A percentile compares a stretch with the other conserved stretches of the same genome.
These are phyloP conservation scores for Scheffersomyces illinoinensis DNA, from an alignment of 1,139 yeast species.

Conservation along the genomic window DNA sequence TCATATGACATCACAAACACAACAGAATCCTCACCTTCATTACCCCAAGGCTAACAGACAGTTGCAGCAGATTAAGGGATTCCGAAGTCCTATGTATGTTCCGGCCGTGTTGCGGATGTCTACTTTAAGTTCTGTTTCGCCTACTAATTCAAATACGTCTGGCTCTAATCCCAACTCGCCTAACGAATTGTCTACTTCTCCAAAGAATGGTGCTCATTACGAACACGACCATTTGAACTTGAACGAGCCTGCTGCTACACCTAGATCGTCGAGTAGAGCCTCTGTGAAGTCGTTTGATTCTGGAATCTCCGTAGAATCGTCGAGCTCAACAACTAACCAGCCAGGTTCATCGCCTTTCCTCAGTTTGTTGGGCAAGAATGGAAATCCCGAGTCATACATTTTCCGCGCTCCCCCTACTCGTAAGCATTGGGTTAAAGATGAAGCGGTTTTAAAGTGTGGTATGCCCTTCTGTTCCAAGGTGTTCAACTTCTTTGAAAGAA, in stretches of 20 bases:
- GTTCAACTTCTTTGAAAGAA: constrained; percentile 76
- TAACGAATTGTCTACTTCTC: constrained; percentile 1
- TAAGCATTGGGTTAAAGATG: constrained; percentile 81
- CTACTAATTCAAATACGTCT: constrained; percentile 5
- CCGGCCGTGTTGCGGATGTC: constrained; percentile 84
- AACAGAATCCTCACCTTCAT: constrained; percentile 1
- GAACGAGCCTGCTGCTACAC: constrained; percentile 6
- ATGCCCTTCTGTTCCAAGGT: constrained; percentile 55
- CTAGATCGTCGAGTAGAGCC: constrained; percentile 20
- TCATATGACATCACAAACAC: constrained; percentile 2
- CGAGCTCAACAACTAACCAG: constrained; percentile 6
- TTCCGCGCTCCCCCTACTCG: constrained; percentile 55
- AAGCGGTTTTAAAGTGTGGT: constrained; percentile 61
- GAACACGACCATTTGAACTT: constrained; percentile 6
- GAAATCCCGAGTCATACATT: constrained; percentile 11
- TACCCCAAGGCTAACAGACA: constrained; percentile 17
- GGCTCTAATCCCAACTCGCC: constrained; percentile 3
- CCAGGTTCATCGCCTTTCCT: constrained; percentile 7
- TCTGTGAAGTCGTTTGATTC: constrained; percentile 42
- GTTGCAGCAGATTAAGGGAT: constrained; percentile 63
- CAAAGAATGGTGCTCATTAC: neutral
- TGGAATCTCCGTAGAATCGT: constrained; percentile 31
- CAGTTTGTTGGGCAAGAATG: neutral
- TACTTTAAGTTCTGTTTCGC: constrained; percentile 11
- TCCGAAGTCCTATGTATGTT: constrained; percentile 80